Base-by-base conservation (phyloP, 2,329 filamentous ascomycete species). In the Teratosphaeria gauchensis region DNA sequence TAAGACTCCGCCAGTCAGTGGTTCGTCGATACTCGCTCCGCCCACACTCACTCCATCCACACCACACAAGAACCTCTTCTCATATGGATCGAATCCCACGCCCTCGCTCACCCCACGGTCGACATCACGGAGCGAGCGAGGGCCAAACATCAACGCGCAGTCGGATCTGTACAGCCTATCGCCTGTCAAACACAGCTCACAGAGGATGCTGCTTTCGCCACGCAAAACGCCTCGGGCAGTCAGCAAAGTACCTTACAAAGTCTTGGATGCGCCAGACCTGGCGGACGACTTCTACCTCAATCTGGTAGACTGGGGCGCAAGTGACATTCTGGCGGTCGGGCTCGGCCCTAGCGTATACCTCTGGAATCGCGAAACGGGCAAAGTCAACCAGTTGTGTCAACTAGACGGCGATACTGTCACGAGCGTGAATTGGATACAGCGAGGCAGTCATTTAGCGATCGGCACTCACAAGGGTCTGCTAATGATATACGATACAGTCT, bases 211-310 rank as follows among this genome's bases (percentile, higher is more conserved):
- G 0, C 81, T 97, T 14, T 95, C 89, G 57, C 92, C 92, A 2
- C 83, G 92, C 62, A 90, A 94, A 67, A 90, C 94, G 63, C 90
- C 92, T 1, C 82, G 94, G 64, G 88, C 90, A 32, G 90, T 99
- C 21, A 92, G 90, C 74, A 97, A 97, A 73, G 92, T 97, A 0
- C 94, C 94, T 0, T 99, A 95, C 76, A 99, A 99, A 74, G 94
- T 99, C 1, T 80, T 99, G 9, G 94, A 99, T 77, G 94, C 94
- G 0, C 94, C 94, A 1, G 94, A 97, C 71, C 77, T 99, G 53
- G 92, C 92, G 31, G 94, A 99, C 69, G 94, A 99, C 71, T 99
- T 97, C 73, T 99, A 99, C 69, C 80, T 99, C 38, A 99, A 99
- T 68, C 78, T 99, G 30, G 92, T 99, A 2, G 94, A 99, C 70